Conservation (phyloP, 441 rosid genomes). For the Aleurites moluccanus region DNA sequence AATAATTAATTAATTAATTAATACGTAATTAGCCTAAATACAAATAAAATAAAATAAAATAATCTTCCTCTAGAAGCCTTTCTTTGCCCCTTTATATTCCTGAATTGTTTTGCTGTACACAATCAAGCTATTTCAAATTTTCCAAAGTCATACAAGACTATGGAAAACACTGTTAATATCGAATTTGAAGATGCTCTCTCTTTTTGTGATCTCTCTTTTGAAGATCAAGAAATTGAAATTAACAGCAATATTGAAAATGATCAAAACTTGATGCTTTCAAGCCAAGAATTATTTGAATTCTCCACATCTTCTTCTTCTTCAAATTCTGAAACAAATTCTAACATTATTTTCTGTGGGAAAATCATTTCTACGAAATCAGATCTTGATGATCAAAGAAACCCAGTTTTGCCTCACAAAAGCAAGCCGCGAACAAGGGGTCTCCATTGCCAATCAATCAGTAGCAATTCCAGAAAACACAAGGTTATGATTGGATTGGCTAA, state of each 20-base stretch:
- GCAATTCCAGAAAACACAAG: constrained; percentile 13
- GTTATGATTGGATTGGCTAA: constrained; percentile 24
- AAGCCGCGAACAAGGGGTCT: background rate
- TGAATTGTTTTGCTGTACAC: too few relatives aligned
- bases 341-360: constrained; percentile 34
- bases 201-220: constrained; percentile 28
- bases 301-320: constrained; percentile 8
- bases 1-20: too few relatives aligned
- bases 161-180: constrained; percentile 1
- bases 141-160: background rate
- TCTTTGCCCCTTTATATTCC: too few relatives aligned
- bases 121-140: too few relatives aligned
- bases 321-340: background rate
- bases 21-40: too few relatives aligned
- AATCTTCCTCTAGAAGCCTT: too few relatives aligned
- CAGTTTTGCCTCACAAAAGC: background rate
- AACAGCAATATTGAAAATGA: background rate
- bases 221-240: constrained; percentile 2
- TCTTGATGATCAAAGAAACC: background rate
- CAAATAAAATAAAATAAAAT: too few relatives aligned
- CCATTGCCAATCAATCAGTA: too few relatives aligned
- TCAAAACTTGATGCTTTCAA: background rate
- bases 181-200: constrained; percentile 38
- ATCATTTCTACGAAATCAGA: constrained; percentile 15
- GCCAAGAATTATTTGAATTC: constrained; percentile 31